phyloP scores from a whole-genome alignment of 495 filamentous ascomycete genomes.

The Symbiotaphrina buchneri region DNA sequence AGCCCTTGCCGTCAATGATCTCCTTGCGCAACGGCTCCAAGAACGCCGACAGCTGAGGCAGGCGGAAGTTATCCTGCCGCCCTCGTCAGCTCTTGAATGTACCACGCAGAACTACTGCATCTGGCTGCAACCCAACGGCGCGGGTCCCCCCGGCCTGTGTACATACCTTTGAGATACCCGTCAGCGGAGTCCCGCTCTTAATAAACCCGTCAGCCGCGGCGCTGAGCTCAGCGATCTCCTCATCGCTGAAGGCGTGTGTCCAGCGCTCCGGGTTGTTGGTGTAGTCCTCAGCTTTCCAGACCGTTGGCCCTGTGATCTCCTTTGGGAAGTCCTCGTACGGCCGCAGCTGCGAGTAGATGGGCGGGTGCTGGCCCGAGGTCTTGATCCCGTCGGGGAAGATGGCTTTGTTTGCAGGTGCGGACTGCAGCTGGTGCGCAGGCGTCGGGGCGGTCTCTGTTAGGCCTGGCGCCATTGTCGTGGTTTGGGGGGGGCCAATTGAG shows the following conservation, averaged over 20 bases:
- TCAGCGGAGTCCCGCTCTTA: constrained; percentile 32
- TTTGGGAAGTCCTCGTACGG: constrained; percentile 56
- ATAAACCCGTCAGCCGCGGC: constrained; percentile 46
- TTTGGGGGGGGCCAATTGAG: too few species aligned
- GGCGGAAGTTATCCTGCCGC: constrained; percentile 31
- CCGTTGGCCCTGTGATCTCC: constrained; percentile 48
- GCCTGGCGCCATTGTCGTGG: too few species aligned
- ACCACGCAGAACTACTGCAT: neutral
- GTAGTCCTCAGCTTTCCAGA: constrained; percentile 61
- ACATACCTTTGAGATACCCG: constrained; percentile 44
- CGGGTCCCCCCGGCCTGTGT: neutral
- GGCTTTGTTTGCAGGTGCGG: too few species aligned
- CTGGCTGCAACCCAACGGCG: neutral
- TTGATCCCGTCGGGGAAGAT: constrained; percentile 22
- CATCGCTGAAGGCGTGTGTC: constrained; percentile 43
- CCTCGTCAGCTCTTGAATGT: neutral
- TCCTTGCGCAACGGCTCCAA: constrained; percentile 38
- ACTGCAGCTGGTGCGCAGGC: too few species aligned
- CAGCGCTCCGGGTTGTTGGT: constrained; percentile 45
- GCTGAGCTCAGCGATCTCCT: constrained; percentile 48
- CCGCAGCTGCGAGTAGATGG: constrained; percentile 37
- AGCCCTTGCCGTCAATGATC: constrained; percentile 65
- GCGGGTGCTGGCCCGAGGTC: constrained; percentile 65
- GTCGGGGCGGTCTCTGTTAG: too few species aligned
- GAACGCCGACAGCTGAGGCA: constrained; percentile 34